phyloP scores from a whole-genome alignment of 73 alveolate genomes.

The Paramecium primaurelia region DNA sequence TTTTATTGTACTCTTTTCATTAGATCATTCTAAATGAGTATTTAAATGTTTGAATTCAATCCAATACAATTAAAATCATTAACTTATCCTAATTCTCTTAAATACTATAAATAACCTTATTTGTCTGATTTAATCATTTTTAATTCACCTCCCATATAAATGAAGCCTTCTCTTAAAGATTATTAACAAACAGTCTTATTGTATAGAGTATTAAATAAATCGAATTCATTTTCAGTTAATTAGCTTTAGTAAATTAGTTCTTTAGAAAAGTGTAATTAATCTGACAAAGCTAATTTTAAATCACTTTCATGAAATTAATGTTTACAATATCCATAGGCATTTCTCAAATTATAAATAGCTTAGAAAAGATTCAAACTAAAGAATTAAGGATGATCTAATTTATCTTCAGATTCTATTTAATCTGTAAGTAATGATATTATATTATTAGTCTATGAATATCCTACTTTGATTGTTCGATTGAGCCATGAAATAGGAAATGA shows the following conservation, averaged over 20 bases:
- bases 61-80: background rate
- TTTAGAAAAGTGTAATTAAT: background rate
- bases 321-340: background rate
- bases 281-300: background rate
- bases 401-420: background rate
- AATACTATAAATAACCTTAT: background rate
- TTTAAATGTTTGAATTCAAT: background rate
- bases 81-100: background rate
- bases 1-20: background rate
- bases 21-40: background rate
- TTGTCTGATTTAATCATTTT: background rate
- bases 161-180: background rate
- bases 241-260: background rate
- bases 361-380: background rate
- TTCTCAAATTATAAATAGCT: background rate
- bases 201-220: background rate
- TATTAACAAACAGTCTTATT: background rate
- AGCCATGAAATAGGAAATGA: background rate
- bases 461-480: background rate
- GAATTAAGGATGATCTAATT: background rate
- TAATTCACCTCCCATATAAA: slow-evolving; percentile 19
- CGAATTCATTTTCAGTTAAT: background rate
- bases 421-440: background rate
- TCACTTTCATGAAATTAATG: background rate
- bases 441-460: background rate